Evolutionary conservation across 805 yeast genomes (phyloP).

Genomic region (Komagataella ulmi): DNA sequence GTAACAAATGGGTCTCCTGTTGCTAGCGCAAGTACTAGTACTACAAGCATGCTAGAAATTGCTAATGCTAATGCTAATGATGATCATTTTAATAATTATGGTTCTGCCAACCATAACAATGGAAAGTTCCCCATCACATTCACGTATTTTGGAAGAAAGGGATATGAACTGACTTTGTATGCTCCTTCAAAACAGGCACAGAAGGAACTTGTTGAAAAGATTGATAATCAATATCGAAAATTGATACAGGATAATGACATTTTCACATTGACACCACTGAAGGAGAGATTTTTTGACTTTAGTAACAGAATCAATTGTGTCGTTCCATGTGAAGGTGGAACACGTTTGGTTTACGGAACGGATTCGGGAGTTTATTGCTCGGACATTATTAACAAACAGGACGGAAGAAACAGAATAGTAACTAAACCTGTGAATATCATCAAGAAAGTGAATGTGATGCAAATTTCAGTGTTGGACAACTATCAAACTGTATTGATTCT

Average conservation of each 20-base stretch:
- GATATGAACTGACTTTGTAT: conserved; percentile 38
- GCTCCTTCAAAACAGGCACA: conserved; percentile 50
- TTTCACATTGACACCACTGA: conserved; percentile 63
- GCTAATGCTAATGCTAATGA: background rate
- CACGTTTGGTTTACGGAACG: conserved; percentile 82
- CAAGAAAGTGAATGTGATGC: conserved; percentile 65
- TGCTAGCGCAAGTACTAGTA: background rate
- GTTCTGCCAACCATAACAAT: conserved; percentile 6
- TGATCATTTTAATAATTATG: conserved; percentile 8
- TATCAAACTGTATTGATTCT: conserved; percentile 72
- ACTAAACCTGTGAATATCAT: conserved; percentile 68
- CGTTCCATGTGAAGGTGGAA: conserved; percentile 89
- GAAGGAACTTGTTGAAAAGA: conserved; percentile 66
- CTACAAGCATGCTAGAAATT: background rate
- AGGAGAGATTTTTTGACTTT: conserved; percentile 63
- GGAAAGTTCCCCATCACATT: conserved; percentile 35
- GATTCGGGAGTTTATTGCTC: conserved; percentile 83
- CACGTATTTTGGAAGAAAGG: conserved; percentile 38
- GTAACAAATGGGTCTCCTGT: background rate
- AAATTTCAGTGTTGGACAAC: conserved; percentile 84
- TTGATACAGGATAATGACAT: conserved; percentile 64
- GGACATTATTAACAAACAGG: conserved; percentile 32
- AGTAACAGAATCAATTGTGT: conserved; percentile 78
- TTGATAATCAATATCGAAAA: conserved; percentile 67
- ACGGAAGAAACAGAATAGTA: conserved; percentile 41